phyloP scores from a whole-genome alignment of 148 eudicot genomes.

The Nepenthes mirabilis region DNA sequence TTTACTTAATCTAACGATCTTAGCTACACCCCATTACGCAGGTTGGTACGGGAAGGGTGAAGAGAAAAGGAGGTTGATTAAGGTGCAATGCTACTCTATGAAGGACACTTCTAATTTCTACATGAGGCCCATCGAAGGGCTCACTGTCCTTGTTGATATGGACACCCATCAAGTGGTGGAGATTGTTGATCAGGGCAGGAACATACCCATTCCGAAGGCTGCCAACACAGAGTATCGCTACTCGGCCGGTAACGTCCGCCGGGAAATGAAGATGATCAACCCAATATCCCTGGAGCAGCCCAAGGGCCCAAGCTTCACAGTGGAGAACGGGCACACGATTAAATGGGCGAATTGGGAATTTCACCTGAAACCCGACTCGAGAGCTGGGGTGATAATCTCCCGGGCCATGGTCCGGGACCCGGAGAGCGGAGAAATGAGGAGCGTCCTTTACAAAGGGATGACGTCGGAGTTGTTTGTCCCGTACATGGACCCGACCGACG shows the following conservation, averaged over 20 bases:
- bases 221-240: conserved; percentile 74
- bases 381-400: conserved; percentile 84
- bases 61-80: conserved; percentile 63
- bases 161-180: conserved; percentile 57
- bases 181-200: conserved; percentile 46
- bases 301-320: conserved; percentile 65
- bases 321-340: conserved; percentile 48
- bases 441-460: conserved; percentile 87
- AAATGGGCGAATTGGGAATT: conserved; percentile 98
- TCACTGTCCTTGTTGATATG: conserved; percentile 66
- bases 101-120: conserved; percentile 81
- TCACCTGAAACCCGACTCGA: conserved; percentile 84
- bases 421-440: conserved; percentile 44
- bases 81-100: conserved; percentile 67
- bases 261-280: conserved; percentile 28
- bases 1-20: too few species aligned
- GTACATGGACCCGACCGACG: conserved; percentile 93
- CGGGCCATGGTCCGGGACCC: conserved; percentile 60
- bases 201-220: conserved; percentile 71
- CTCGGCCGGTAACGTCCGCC: conserved; percentile 25
- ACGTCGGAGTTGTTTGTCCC: conserved; percentile 92
- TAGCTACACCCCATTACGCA: neutral
- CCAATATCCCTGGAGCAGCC: conserved; percentile 62
- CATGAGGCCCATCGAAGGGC: conserved; percentile 95
- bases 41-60: conserved; percentile 84